A percentile compares a stretch with the other conserved stretches of the same genome.
Evolutionary conservation across 2,329 filamentous ascomycete species (phyloP).

Genomic region (Chaetomium sp.): DNA sequence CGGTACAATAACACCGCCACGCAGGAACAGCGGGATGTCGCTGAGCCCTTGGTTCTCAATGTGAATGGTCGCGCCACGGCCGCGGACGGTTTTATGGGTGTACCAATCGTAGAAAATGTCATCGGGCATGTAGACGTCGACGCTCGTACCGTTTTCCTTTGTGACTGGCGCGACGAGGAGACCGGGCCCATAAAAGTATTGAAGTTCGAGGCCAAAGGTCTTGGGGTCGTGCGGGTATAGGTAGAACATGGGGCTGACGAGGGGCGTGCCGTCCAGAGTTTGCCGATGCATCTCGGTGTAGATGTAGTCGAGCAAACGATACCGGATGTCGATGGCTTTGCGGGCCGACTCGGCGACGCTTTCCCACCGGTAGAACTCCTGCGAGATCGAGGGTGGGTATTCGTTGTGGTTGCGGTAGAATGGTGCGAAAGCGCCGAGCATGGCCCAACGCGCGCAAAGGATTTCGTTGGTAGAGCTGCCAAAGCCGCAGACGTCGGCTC

Average conservation of each 20-base stretch:
- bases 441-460: constrained; percentile 70
- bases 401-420: constrained; percentile 72
- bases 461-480: constrained; percentile 58
- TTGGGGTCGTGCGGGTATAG: constrained; percentile 49
- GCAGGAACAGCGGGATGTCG: constrained; percentile 61
- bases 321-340: constrained; percentile 62
- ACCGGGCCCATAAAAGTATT: constrained; percentile 42
- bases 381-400: constrained; percentile 38
- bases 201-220: constrained; percentile 36
- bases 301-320: constrained; percentile 66
- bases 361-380: constrained; percentile 68
- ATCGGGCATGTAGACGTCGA: constrained; percentile 41
- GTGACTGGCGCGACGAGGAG: constrained; percentile 42
- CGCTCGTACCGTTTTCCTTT: constrained; percentile 37
- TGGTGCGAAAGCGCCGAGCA: constrained; percentile 64
- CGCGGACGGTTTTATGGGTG: constrained; percentile 40
- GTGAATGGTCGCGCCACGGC: constrained; percentile 34
- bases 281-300: constrained; percentile 64
- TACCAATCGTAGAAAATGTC: constrained; percentile 47
- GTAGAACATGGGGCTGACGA: constrained; percentile 64
- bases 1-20: constrained; percentile 59
- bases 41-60: constrained; percentile 36
- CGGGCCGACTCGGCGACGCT: constrained; percentile 53
- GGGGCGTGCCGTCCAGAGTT: constrained; percentile 54
- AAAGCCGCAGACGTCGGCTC: constrained; percentile 73